Conservation (phyloP, 345 rosid genomes). For the Arabis hirsuta region DNA sequence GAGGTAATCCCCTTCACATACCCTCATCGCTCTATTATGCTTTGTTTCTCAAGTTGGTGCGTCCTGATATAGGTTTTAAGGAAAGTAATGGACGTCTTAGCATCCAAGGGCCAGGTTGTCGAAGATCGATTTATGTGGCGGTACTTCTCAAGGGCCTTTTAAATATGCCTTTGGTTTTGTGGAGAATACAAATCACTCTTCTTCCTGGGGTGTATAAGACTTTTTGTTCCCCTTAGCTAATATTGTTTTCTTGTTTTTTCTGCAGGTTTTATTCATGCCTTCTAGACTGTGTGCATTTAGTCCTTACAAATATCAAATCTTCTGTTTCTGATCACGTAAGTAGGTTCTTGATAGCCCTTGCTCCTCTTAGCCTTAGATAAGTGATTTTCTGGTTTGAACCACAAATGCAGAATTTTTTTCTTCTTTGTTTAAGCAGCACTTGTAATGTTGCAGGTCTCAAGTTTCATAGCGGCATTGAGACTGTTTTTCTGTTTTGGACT, state of each 20-base stretch:
- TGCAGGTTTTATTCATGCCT: conserved; percentile 82
- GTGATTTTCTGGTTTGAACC: conserved; percentile 16
- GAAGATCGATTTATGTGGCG: conserved; percentile 73
- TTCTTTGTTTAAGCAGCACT: conserved; percentile 20
- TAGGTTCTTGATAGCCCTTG: conserved; percentile 29
- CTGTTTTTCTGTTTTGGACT: conserved; percentile 83
- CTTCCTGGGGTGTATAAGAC: conserved; percentile 9
- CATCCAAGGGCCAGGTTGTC: conserved; percentile 57
- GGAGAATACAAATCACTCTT: neutral
- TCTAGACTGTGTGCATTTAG: conserved; percentile 76
- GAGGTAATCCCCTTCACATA: conserved; percentile 52
- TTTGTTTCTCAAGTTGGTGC: conserved; percentile 25
- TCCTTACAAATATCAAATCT: conserved; percentile 69
- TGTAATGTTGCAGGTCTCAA: conserved; percentile 61
- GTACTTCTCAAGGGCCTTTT: conserved; percentile 44
- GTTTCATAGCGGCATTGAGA: conserved; percentile 75
- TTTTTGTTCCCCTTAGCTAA: conserved; percentile 14
- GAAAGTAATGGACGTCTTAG: conserved; percentile 80
- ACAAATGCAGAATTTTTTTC: conserved; percentile 23
- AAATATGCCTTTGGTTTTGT: conserved; percentile 15
- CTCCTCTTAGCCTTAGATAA: conserved; percentile 21
- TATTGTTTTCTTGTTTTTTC: conserved; percentile 1
- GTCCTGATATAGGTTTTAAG: conserved; percentile 62
- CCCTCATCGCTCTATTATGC: conserved; percentile 28
- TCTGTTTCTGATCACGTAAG: conserved; percentile 83